Evolutionary conservation across 768 basidiomycete species (phyloP).

Genomic region (Hirschioporus abietinus): DNA sequence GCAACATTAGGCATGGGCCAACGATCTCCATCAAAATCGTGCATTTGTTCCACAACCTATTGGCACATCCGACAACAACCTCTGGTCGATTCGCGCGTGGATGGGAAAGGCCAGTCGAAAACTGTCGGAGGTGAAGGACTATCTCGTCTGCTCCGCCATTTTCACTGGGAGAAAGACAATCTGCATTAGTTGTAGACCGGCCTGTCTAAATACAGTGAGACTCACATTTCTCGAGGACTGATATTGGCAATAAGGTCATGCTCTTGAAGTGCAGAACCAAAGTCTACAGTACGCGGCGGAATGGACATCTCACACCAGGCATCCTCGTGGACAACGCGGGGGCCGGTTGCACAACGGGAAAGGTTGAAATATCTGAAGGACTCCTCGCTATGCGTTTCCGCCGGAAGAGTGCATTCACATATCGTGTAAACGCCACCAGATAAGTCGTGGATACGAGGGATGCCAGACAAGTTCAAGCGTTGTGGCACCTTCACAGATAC

Average conservation of each 20-base stretch:
- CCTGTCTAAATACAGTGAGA: background rate
- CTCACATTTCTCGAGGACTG: constrained; percentile 12
- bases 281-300: constrained; percentile 16
- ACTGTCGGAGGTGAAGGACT: constrained; percentile 16
- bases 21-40: constrained; percentile 19
- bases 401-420: no score
- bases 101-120: constrained; percentile 18
- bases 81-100: constrained; percentile 16
- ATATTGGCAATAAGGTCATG: constrained; percentile 21
- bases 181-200: background rate
- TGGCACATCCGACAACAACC: constrained; percentile 14
- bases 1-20: constrained; percentile 17
- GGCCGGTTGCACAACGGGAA: no score
- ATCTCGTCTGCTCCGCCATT: constrained; percentile 3
- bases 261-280: constrained; percentile 19
- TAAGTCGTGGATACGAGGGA: constrained; percentile 24
- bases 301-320: background rate
- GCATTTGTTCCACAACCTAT: background rate
- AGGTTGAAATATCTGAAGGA: background rate
- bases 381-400: no score
- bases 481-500: constrained; percentile 12
- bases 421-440: constrained; percentile 16
- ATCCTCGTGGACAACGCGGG: background rate
- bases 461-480: constrained; percentile 14
- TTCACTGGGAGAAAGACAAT: constrained; percentile 8